phyloP scores from a whole-genome alignment of 495 filamentous ascomycete species.

The Xylaria telfairii region DNA sequence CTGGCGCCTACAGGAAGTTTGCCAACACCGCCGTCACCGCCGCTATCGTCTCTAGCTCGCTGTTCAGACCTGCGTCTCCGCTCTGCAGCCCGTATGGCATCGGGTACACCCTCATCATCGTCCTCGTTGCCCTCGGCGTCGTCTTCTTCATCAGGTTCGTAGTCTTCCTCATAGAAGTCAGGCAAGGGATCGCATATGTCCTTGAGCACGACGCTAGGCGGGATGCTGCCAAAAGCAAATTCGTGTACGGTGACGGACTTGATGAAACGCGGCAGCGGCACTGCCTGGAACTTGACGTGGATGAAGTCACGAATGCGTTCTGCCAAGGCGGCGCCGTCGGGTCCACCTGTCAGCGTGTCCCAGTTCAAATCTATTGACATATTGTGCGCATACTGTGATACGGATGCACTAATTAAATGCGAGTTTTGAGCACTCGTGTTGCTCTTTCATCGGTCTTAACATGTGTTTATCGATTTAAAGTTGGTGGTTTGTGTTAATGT shows the following conservation, averaged over 20 bases:
- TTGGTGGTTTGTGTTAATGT: not conserved
- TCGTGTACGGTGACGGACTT: constrained; percentile 92
- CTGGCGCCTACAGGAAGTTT: constrained; percentile 6
- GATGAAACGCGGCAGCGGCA: constrained; percentile 92
- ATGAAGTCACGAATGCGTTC: constrained; percentile 90
- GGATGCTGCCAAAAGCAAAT: constrained; percentile 87
- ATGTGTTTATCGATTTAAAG: not conserved
- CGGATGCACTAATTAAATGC: not conserved
- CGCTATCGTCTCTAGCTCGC: constrained; percentile 32
- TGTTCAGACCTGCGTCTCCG: constrained; percentile 48
- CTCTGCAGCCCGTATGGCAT: constrained; percentile 51
- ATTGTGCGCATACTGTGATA: constrained; percentile 19
- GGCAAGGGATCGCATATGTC: constrained; percentile 94
- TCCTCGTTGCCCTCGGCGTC: constrained; percentile 47
- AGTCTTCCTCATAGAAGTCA: constrained; percentile 94
- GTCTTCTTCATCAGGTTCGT: constrained; percentile 55
- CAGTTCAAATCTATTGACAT: constrained; percentile 99
- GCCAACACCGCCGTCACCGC: constrained; percentile 23
- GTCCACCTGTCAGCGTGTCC: constrained; percentile 87
- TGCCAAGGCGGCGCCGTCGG: constrained; percentile 82
- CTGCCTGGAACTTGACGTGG: constrained; percentile 91
- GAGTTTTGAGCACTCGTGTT: not conserved
- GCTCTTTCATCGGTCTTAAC: not conserved
- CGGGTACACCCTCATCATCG: constrained; percentile 42
- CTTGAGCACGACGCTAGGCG: constrained; percentile 88